Percentiles rank a stretch among this genome's conserved stretches.
Conservation (phyloP, 2,329 filamentous ascomycete species). For the Mycosphaerella arachidis region DNA sequence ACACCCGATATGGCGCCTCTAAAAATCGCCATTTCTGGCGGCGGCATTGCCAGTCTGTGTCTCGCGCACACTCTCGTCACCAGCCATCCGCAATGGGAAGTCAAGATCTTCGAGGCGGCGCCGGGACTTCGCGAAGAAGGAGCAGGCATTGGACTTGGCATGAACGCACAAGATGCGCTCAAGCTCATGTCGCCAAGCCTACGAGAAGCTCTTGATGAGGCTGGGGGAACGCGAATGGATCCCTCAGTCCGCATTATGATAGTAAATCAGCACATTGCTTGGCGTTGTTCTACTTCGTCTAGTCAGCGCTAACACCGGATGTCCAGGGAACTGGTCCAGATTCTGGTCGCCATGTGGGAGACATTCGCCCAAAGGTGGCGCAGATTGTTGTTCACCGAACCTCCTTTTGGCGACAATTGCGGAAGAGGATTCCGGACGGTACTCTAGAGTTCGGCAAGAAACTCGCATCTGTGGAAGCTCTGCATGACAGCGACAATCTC, state of each 20-base stretch:
- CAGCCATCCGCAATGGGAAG: constrained; percentile 2
- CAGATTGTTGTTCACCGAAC: constrained; percentile 2
- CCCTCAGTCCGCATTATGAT: constrained; percentile 9
- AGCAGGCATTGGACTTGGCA: constrained; percentile 8
- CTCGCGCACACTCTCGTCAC: constrained; percentile 3
- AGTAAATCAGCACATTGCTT: not conserved
- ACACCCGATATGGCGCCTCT: constrained; percentile 23
- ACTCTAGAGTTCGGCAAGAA: not conserved
- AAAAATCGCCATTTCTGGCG: constrained; percentile 8
- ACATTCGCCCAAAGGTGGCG: not conserved
- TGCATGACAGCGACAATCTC: not conserved
- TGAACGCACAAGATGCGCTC: constrained; percentile 10
- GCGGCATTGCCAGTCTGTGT: constrained; percentile 10
- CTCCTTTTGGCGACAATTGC: not conserved
- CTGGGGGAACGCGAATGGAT: constrained; percentile 5
- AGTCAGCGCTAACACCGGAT: not conserved
- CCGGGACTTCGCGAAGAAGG: constrained; percentile 1
- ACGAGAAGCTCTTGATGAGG: constrained; percentile 8
- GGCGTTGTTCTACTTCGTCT: not conserved
- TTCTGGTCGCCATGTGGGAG: not conserved
- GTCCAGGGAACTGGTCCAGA: not conserved
- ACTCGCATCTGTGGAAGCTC: not conserved
- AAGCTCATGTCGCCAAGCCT: constrained; percentile 6
- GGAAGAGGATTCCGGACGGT: not conserved
- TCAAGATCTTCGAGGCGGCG: constrained; percentile 10